Evolutionary conservation across 768 basidiomycete genomes (phyloP).

Genomic region (Russula foetens): DNA sequence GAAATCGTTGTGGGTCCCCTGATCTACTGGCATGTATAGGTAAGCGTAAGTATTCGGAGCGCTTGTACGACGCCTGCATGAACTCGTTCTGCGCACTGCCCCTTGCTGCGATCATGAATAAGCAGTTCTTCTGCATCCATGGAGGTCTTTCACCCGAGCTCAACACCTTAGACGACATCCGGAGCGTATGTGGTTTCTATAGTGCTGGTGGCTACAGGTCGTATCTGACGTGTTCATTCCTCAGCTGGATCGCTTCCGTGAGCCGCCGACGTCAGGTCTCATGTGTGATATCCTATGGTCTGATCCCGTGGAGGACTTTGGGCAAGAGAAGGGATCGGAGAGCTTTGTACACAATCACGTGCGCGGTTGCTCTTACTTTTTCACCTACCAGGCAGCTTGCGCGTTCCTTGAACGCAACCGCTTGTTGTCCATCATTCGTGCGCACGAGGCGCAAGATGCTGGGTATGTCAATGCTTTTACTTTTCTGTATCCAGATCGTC

Average conservation of each 20-base stretch:
- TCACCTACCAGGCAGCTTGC: conserved; percentile 93
- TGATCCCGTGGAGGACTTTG: conserved; percentile 96
- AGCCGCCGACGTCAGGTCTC: conserved; percentile 92
- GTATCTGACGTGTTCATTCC: neutral
- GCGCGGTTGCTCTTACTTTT: conserved; percentile 94
- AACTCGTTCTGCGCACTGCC: conserved; percentile 94
- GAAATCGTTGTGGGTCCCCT: neutral
- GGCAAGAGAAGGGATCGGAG: conserved; percentile 84
- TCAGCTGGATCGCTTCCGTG: conserved; percentile 95
- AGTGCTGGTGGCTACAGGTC: neutral
- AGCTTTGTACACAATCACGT: conserved; percentile 95
- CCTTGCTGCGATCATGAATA: conserved; percentile 97
- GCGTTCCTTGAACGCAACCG: conserved; percentile 97
- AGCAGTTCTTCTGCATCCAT: conserved; percentile 98
- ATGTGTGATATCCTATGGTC: conserved; percentile 99
- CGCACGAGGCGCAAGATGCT: conserved; percentile 98
- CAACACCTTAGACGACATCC: conserved; percentile 91
- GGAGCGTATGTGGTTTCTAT: conserved; percentile 46
- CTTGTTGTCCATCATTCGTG: conserved; percentile 91
- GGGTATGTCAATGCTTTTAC: conserved; percentile 47
- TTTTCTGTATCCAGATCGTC: neutral
- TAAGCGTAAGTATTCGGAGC: conserved; percentile 98
- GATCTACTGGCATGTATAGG: conserved; percentile 37
- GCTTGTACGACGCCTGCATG: conserved; percentile 96
- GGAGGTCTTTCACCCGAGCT: conserved; percentile 95